Evolutionary conservation across 768 basidiomycete genomes (phyloP).

Genomic region (Porpolomopsis calyptriformis): DNA sequence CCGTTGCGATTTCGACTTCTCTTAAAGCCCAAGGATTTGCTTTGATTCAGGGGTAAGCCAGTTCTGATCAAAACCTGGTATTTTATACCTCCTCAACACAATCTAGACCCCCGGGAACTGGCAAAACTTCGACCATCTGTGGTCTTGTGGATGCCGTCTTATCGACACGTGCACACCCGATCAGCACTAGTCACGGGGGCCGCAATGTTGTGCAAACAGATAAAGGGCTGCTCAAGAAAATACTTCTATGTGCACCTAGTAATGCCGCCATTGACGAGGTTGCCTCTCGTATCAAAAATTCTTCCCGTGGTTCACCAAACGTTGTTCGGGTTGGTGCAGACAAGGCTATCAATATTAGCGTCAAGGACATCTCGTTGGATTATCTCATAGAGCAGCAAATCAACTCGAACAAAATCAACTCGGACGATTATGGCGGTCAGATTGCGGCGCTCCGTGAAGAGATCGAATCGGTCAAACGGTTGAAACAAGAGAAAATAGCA

Average conservation of each 20-base stretch:
- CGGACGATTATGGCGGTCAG: conserved; percentile 46
- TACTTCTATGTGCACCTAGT: conserved; percentile 92
- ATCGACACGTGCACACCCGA: conserved; percentile 47
- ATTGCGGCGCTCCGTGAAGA: conserved; percentile 52
- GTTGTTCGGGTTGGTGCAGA: conserved; percentile 87
- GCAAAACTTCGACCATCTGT: conserved; percentile 97
- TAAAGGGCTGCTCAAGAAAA: conserved; percentile 41
- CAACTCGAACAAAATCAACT: conserved; percentile 30
- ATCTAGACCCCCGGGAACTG: conserved; percentile 87
- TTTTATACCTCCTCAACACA: not conserved
- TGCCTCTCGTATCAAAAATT: conserved; percentile 73
- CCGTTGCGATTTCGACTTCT: conserved; percentile 73
- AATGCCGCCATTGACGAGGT: conserved; percentile 99
- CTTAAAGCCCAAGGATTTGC: conserved; percentile 68
- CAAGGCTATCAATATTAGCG: conserved; percentile 61
- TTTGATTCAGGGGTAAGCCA: conserved; percentile 82
- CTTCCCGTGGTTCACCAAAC: conserved; percentile 57
- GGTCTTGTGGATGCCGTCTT: conserved; percentile 83
- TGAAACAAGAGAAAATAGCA: conserved; percentile 44
- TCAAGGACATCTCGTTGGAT: conserved; percentile 82
- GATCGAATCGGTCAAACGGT: conserved; percentile 55
- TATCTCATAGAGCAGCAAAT: conserved; percentile 72
- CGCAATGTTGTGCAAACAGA: conserved; percentile 26
- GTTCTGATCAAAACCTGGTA: not conserved
- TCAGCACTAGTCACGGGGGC: conserved; percentile 42